phyloP scores from a whole-genome alignment of 306 rosid genomes.

The Sophora flavescens region DNA sequence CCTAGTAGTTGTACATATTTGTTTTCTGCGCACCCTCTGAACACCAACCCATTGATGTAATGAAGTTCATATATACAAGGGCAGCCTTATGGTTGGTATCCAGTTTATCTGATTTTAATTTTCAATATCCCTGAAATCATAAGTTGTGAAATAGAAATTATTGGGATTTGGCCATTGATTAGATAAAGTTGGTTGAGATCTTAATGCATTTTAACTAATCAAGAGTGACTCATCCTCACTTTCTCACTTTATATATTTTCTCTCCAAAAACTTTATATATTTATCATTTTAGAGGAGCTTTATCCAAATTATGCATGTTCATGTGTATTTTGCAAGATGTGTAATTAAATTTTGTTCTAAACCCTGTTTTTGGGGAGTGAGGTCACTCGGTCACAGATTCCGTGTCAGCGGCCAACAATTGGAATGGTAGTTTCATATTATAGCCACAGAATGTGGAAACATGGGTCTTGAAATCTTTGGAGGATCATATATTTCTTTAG shows the following conservation, averaged over 20 bases:
- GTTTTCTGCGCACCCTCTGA: conserved; percentile 18
- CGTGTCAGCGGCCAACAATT: not conserved
- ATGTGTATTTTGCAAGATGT: not conserved
- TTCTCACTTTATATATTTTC: no score
- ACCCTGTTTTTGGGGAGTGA: not conserved
- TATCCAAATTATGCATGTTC: not conserved
- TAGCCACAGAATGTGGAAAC: not conserved
- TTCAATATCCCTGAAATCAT: conserved; percentile 17
- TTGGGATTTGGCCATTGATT: no score
- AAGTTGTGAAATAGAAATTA: conserved; percentile 30
- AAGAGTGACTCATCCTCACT: no score
- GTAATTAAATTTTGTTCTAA: not conserved
- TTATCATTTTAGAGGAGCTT: no score
- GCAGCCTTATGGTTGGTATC: conserved; percentile 44
- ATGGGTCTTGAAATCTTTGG: not conserved
- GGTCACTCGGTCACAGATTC: not conserved
- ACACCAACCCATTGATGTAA: conserved; percentile 53
- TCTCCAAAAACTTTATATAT: no score
- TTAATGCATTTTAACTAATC: no score
- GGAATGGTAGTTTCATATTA: not conserved
- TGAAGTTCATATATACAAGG: conserved; percentile 49
- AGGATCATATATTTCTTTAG: not conserved
- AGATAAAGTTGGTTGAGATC: no score
- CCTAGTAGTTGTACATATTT: conserved; percentile 54
- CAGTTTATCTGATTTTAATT: conserved; percentile 34